Evolutionary conservation across 2,329 filamentous ascomycete genomes (phyloP), one percentile per base, ranked within the genome.

Genomic region (Sporothrix protearum): DNA sequence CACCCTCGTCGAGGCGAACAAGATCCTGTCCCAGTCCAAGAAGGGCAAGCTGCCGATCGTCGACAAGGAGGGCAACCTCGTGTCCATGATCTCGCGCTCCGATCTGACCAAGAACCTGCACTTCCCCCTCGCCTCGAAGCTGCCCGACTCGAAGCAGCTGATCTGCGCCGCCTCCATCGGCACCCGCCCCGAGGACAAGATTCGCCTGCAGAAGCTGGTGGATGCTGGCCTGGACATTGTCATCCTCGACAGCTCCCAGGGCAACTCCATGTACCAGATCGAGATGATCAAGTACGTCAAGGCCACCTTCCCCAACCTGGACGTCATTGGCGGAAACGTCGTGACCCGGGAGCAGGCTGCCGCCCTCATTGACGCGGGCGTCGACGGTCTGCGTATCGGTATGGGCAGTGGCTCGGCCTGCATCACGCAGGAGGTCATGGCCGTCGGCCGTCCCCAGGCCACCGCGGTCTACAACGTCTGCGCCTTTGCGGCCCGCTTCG

Each of bases 341-440:
- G 96, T 99, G 78, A 99, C 96, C 71, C 91, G 95, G 71, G 95
- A 98, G 81, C 96, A 99, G 85, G 96, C 96, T 76, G 96, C 96
- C 69, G 85, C 88, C 74, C 85, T 99, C 76, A 98, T 99, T 78
- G 93, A 92, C 73, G 96, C 95, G 76, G 96, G 96, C 80, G 95
- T 93, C 72, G 96, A 99, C 80, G 96, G 96, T 81, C 89, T 99
- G 77, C 93, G 96, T 80, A 99, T 99, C 79, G 96, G 96, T 80
- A 99, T 99, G 96, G 96, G 96, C 77, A 97, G 93, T 80, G 96
- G 96, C 79, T 97, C 93, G 79, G 96, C 96, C 79, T 99, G 96
- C 83, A 99, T 99, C 78, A 99, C 96, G 71, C 96, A 99, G 83
- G 96, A 99, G 84, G 96, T 99, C 80, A 99, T 99, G 96, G 96